Evolutionary conservation across 352 stramenopile genomes (phyloP), one percentile per base, ranked within the genome.

Genomic region (Globisporangium irregulare): DNA sequence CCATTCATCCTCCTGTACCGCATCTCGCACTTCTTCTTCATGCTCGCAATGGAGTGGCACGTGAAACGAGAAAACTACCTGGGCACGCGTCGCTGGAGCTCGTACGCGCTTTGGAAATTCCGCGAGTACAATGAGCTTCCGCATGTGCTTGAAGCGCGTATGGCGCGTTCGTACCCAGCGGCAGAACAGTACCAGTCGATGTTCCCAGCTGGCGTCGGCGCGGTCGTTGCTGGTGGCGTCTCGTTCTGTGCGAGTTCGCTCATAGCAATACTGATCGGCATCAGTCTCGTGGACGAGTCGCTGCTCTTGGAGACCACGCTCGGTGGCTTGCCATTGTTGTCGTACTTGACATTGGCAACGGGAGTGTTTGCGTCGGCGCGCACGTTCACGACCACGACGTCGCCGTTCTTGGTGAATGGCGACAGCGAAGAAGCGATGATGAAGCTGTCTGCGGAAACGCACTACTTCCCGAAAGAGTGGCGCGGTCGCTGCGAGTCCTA

Each of bases 71-170:
- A 92, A 43, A 83, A 97, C 60, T 99, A 99, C 81, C 89, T 99
- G 18, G 97, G 97, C 8, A 95, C 97, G 29, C 88, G 95, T 46
- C 91, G 97, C 46, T 99, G 97, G 97, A 97, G 91, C 29, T 79
- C 83, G 6, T 87, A 95, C 61, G 88, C 92, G 43, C 67, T 93
- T 22, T 97, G 91, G 91, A 88, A 88, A 34, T 99, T 99, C 73
- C 86, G 97, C 56, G 97, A 99, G 81, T 99, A 99, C 82, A 99
- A 99, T 78, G 98, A 99, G 72, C 77, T 99, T 1, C 93, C 95
- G n/a, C 97, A 99, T 70, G 77, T 96, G 41, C 96, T 99, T 67
- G 95, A 99, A 67, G 82, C 87, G n/a, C 89, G 98, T 27, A 90
- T 99, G 64, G 86, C 82, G 43, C 87, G 93, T 18, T 98, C 92